These are phyloP conservation scores for Volutella citrinella DNA, from an alignment of 2,329 filamentous ascomycete genomes.

Conservation along the genomic window DNA sequence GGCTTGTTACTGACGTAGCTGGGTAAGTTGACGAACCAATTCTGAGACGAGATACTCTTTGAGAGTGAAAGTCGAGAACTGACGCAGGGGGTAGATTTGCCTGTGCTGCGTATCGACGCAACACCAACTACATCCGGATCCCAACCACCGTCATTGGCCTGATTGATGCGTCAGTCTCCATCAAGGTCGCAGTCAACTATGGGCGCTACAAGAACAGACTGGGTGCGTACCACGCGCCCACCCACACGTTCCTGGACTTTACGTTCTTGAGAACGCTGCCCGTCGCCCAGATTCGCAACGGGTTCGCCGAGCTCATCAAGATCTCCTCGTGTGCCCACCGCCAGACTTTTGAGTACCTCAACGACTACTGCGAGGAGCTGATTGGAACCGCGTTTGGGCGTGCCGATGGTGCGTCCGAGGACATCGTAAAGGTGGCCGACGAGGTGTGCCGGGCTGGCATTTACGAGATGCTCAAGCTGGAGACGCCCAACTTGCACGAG, in stretches of 20 bases:
- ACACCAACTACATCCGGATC: constrained; percentile 71
- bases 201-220: constrained; percentile 74
- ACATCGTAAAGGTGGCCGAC: constrained; percentile 61
- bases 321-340: constrained; percentile 69
- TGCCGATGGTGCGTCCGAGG: constrained; percentile 49
- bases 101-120: constrained; percentile 68
- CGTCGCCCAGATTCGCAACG: constrained; percentile 66
- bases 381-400: constrained; percentile 65
- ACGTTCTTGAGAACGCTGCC: constrained; percentile 68
- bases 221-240: constrained; percentile 69
- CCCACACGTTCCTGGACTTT: constrained; percentile 72
- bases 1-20: constrained; percentile 70
- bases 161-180: constrained; percentile 72
- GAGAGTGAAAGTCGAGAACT: too few species aligned
- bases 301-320: constrained; percentile 74
- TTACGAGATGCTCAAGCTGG: constrained; percentile 69
- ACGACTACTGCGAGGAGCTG: constrained; percentile 66
- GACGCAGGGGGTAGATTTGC: constrained; percentile 65
- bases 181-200: constrained; percentile 78
- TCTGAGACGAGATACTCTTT: too few species aligned
- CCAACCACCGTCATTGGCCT: constrained; percentile 73
- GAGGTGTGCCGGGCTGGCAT: constrained; percentile 68
- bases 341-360: constrained; percentile 63
- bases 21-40: constrained; percentile 64
- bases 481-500: constrained; percentile 71